Conservation (phyloP, 106 monocot genomes). For the Dioscorea dumetorum region DNA sequence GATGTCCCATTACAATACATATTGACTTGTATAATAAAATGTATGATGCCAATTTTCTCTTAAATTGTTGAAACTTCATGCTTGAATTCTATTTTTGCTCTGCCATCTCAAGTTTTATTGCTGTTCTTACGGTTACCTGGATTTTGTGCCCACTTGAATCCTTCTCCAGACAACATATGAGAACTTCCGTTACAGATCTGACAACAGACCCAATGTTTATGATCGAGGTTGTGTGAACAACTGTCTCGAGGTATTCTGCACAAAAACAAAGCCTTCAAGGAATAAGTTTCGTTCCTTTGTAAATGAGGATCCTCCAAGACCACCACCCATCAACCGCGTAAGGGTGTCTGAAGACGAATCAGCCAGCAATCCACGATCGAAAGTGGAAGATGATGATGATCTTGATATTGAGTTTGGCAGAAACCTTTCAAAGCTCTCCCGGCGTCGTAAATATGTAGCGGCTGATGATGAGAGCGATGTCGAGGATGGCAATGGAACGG, state of each 20-base stretch:
- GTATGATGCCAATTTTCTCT: no score
- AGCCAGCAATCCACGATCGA: conserved; percentile 45
- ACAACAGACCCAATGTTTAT: conserved; percentile 56
- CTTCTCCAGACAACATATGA: conserved; percentile 86
- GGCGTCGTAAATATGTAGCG: conserved; percentile 44
- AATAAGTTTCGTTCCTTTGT: conserved; percentile 58
- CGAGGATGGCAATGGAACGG: conserved; percentile 20
- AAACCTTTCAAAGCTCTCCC: conserved; percentile 73
- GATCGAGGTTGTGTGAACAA: conserved; percentile 68
- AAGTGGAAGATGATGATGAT: conserved; percentile 97
- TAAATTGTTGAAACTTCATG: no score
- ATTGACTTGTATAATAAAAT: no score
- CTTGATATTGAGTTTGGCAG: conserved; percentile 83
- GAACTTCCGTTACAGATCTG: conserved; percentile 84
- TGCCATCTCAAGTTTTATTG: no score
- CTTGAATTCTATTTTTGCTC: no score
- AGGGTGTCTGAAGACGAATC: conserved; percentile 38
- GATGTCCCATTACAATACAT: no score
- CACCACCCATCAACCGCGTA: conserved; percentile 8
- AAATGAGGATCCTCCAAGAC: conserved; percentile 33
- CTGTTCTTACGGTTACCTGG: no score
- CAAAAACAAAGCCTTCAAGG: conserved; percentile 52
- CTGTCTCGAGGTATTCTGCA: conserved; percentile 81
- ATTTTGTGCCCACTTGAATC: neutral
- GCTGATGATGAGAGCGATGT: conserved; percentile 44